phyloP scores from a whole-genome alignment of 768 basidiomycete species.

The Clitopilus hobsonii region DNA sequence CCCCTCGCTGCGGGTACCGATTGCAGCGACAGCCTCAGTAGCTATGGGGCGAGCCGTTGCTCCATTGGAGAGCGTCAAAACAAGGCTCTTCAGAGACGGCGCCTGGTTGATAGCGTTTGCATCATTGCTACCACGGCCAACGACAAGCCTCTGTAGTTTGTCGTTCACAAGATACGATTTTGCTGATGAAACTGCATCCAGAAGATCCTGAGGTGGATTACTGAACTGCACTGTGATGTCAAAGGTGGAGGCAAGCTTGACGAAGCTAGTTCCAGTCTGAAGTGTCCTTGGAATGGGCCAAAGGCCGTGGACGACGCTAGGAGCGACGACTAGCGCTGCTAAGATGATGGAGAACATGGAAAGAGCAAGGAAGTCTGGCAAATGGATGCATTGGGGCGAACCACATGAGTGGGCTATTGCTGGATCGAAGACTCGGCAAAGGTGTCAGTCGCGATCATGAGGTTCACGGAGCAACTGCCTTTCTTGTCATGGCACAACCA shows the following conservation, averaged over 20 bases:
- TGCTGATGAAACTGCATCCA: conserved; percentile 51
- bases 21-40: conserved; percentile 43
- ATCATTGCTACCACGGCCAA: conserved; percentile 54
- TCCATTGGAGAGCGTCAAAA: conserved; percentile 32
- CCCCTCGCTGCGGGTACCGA: conserved; percentile 49
- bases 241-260: conserved; percentile 48
- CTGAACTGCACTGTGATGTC: conserved; percentile 39
- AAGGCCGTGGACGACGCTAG: conserved; percentile 20
- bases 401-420: not conserved
- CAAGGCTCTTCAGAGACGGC: conserved; percentile 34
- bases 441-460: not conserved
- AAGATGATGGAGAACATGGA: conserved; percentile 44
- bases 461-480: not conserved
- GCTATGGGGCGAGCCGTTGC: conserved; percentile 38
- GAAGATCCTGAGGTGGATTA: conserved; percentile 49
- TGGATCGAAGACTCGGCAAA: conserved; percentile 1
- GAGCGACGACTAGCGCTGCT: conserved; percentile 5
- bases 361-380: not conserved
- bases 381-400: not conserved
- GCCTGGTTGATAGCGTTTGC: conserved; percentile 31
- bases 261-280: conserved; percentile 34
- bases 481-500: conserved; percentile 8
- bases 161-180: conserved; percentile 41
- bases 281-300: conserved; percentile 48
- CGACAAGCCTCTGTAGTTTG: conserved; percentile 53